Evolutionary conservation across 225 moss, liverwort and hornwort genomes (phyloP).

Genomic region (Straminergon stramineum): DNA sequence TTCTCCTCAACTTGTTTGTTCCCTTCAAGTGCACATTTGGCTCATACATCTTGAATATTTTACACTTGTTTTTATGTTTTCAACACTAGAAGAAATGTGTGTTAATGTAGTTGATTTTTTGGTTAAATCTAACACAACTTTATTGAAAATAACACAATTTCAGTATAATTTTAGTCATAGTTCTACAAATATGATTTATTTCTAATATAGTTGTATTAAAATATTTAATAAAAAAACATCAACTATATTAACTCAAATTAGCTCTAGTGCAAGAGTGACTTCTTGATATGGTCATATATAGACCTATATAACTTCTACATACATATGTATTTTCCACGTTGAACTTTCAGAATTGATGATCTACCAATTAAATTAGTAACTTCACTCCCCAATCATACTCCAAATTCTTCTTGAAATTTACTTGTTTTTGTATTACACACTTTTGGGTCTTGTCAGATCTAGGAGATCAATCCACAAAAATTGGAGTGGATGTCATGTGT

Average conservation of each 20-base stretch:
- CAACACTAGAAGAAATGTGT: not conserved
- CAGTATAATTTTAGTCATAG: no score
- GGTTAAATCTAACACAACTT: no score
- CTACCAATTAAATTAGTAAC: not conserved
- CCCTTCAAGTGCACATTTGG: not conserved
- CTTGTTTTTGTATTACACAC: not conserved
- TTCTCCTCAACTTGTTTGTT: not conserved
- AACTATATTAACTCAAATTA: no score
- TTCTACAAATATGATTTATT: no score
- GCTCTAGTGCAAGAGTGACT: not conserved
- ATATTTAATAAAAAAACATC: no score
- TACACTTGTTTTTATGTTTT: not conserved
- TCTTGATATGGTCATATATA: not conserved
- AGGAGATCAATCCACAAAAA: not conserved
- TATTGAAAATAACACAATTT: no score
- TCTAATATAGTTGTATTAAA: no score
- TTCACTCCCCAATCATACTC: not conserved
- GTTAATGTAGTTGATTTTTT: no score
- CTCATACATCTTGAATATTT: not conserved
- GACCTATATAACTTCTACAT: not conserved
- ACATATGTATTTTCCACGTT: accelerated
- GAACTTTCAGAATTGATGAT: not conserved
- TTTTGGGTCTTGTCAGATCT: accelerated
- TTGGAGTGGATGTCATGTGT: not conserved
- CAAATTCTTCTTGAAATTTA: not conserved